These are phyloP conservation scores for Eimeria sp. DNA, from an alignment of 169 alveolate species.

Conservation along the genomic window DNA sequence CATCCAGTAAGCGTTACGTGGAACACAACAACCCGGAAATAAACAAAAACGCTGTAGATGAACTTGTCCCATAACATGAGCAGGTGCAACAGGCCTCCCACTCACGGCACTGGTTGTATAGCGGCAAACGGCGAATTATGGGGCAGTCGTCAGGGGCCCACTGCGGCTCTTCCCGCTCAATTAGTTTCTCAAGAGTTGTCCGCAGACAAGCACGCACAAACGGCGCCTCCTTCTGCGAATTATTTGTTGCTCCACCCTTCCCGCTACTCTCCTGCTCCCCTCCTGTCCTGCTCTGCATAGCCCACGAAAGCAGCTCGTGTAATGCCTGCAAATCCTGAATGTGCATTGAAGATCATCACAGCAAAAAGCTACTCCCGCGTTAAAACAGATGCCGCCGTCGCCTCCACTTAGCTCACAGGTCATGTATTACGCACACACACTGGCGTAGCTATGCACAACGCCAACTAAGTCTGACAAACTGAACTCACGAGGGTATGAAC, in stretches of 20 bases:
- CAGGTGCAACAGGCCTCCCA: background rate
- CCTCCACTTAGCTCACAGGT: background rate
- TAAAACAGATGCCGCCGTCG: conserved; percentile 18
- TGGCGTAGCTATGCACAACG: too few relatives aligned
- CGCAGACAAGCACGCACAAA: background rate
- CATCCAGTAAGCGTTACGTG: background rate
- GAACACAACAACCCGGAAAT: background rate
- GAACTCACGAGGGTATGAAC: background rate
- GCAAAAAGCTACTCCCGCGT: background rate
- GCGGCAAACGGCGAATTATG: conserved; percentile 26
- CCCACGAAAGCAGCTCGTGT: conserved; percentile 54
- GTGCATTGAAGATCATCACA: background rate
- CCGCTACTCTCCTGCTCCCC: too few relatives aligned
- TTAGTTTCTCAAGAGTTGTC: background rate
- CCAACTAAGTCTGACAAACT: background rate
- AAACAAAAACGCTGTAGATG: background rate
- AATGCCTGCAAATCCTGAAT: conserved; percentile 35
- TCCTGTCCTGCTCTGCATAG: background rate
- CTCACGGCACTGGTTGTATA: conserved; percentile 43
- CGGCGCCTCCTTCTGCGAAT: background rate
- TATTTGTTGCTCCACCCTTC: background rate
- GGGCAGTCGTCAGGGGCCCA: conserved; percentile 73
- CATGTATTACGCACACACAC: background rate
- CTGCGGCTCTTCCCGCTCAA: conserved; percentile 35
- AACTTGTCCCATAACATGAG: background rate